Conservation (phyloP, 139 green algal genomes). For the Auxenochlorella protothecoides region DNA sequence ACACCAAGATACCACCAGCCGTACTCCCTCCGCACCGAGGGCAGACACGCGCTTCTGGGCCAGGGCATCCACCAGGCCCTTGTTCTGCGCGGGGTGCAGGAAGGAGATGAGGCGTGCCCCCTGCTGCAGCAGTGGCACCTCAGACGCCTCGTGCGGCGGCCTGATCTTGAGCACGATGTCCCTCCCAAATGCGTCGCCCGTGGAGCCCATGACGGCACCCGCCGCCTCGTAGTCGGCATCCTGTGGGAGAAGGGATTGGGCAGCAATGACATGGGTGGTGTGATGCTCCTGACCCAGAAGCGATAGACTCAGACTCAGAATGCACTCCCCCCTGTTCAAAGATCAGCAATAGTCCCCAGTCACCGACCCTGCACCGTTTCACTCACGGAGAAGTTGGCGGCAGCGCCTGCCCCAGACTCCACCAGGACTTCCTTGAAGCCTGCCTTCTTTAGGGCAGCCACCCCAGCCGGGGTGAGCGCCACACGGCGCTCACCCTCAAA, state of each 20-base stretch:
- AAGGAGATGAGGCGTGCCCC: conserved; percentile 56
- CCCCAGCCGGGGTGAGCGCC: conserved; percentile 48
- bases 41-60: conserved; percentile 48
- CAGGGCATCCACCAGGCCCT: conserved; percentile 59
- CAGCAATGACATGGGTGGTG: no score
- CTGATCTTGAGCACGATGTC: conserved; percentile 54
- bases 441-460: conserved; percentile 48
- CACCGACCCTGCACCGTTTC: no score
- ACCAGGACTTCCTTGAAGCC: conserved; percentile 67
- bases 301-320: no score
- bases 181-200: conserved; percentile 29
- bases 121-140: conserved; percentile 52
- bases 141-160: conserved; percentile 31
- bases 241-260: conserved; percentile 1
- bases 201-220: conserved; percentile 55
- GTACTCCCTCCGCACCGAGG: conserved; percentile 33
- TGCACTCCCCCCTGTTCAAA: no score
- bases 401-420: conserved; percentile 53
- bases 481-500: conserved; percentile 54
- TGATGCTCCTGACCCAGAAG: no score
- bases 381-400: conserved; percentile 55
- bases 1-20: background rate
- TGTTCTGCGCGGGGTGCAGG: conserved; percentile 69
- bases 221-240: conserved; percentile 52
- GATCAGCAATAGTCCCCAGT: no score